Conservation (phyloP, 192 early-diverging fungal genomes). For the Jimgerdemannia lactiflua region DNA sequence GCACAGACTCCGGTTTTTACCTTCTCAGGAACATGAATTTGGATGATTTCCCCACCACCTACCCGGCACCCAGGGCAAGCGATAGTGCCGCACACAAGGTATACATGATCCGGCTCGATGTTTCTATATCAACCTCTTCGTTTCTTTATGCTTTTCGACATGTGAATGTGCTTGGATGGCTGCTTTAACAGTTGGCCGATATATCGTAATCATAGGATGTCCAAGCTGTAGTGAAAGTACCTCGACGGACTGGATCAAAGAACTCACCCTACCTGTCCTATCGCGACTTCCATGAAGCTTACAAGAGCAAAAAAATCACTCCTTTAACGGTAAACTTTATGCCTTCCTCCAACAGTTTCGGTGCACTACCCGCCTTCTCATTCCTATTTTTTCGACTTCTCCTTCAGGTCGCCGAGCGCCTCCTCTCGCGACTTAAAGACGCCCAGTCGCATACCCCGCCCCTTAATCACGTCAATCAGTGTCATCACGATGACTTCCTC, state of each 20-base stretch:
- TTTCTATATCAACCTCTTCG: not conserved
- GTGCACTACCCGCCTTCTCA: not conserved
- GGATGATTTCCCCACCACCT: not conserved
- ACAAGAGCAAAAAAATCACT: not conserved
- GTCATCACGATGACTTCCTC: constrained; percentile 30
- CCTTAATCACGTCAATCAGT: constrained; percentile 18
- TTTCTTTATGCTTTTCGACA: not conserved
- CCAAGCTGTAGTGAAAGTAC: not conserved
- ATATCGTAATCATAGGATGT: not conserved
- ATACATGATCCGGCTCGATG: not conserved
- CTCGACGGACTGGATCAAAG: not conserved
- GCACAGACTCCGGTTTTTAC: not conserved
- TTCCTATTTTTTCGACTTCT: not conserved
- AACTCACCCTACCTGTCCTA: not conserved
- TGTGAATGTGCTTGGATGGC: not conserved
- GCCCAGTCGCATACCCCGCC: constrained; percentile 14
- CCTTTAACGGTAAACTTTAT: not conserved
- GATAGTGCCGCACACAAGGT: not conserved
- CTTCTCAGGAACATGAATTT: not conserved
- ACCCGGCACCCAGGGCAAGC: not conserved
- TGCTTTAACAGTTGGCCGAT: not conserved
- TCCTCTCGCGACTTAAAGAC: not conserved
- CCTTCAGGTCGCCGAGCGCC: not conserved
- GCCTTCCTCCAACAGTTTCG: too few relatives aligned
- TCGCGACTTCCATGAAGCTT: not conserved